Evolutionary conservation across 2,329 filamentous ascomycete genomes (phyloP).

Genomic region (Phialophora expanda): DNA sequence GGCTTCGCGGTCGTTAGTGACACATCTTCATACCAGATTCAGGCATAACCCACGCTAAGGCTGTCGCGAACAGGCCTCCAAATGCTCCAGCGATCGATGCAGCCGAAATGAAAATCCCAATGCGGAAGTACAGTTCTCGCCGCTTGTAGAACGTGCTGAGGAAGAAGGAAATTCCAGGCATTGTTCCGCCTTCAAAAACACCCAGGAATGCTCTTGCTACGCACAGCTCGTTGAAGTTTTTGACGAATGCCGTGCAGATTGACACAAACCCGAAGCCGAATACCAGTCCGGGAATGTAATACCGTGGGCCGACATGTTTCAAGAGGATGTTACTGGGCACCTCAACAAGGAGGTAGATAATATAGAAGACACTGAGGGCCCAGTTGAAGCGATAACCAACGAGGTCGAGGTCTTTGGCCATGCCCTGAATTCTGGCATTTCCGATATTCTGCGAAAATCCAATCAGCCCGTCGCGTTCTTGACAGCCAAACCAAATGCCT

Average conservation of each 20-base stretch:
- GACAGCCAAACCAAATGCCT: not conserved
- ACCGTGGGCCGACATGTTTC: slow-evolving; percentile 50
- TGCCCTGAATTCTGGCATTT: slow-evolving; percentile 44
- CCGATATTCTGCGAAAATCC: slow-evolving; percentile 16
- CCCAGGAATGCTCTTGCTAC: slow-evolving; percentile 56
- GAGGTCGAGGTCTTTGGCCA: slow-evolving; percentile 57
- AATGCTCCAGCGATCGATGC: slow-evolving; percentile 58
- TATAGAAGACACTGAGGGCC: slow-evolving; percentile 55
- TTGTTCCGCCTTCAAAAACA: slow-evolving; percentile 50
- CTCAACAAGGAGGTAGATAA: slow-evolving; percentile 49
- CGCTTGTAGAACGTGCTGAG: slow-evolving; percentile 63
- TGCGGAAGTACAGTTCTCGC: slow-evolving; percentile 50
- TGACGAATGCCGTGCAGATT: slow-evolving; percentile 57
- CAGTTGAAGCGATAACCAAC: slow-evolving; percentile 51
- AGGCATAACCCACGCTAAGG: slow-evolving; percentile 55
- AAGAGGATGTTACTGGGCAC: slow-evolving; percentile 68
- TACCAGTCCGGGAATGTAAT: slow-evolving; percentile 46
- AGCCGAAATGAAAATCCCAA: slow-evolving; percentile 55
- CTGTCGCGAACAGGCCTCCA: slow-evolving; percentile 57
- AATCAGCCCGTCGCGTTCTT: not conserved
- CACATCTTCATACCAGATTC: not conserved
- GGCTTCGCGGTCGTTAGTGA: slow-evolving; percentile 10
- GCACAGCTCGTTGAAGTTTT: slow-evolving; percentile 57
- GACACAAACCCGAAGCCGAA: slow-evolving; percentile 46
- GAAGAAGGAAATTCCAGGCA: slow-evolving; percentile 60